Base-by-base conservation (phyloP, 768 basidiomycete species). In the Steccherinum ochraceum region DNA sequence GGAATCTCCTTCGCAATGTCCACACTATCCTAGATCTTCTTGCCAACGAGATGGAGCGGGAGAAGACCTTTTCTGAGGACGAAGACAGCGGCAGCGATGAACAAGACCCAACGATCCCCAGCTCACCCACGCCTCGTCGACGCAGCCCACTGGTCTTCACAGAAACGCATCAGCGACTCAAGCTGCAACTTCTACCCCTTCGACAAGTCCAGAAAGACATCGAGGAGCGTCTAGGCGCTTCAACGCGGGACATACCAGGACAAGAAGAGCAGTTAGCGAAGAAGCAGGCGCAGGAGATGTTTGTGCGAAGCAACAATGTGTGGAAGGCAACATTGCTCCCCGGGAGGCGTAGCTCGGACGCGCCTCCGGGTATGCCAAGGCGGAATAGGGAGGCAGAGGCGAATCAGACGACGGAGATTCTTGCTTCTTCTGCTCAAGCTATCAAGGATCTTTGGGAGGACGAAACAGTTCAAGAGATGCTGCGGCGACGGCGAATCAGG, bases 1-100 rank as follows among this genome's bases (percentile, higher is more conserved):
- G 90, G 58, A 91, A 91, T 63, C 79, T 91, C 64, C 75, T 89
- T 48, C 81, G 85, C 60, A 88, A 86, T 54, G 75, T 87, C 58
- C 79, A 84, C 54, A 68, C 71, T 24, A 78, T 86, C 42, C 71
- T 88, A 19, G 77, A 84, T 45, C 68, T 77, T 39, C 69, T 86
- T 40, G 60, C 67, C 13, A 74, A 73, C 26, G 83, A 85, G 56
- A 81, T 56, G 55, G 40, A 35, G 5, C 5, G 18, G 10, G 40
- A 35, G 5, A 23, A 18, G 41, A 4, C 51, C 1, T 27, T 44
- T 12, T 20, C 51, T 2, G 21, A 24, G 16, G 25, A 46, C 24
- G 47, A 51, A 19, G 41, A 43, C 25, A 45, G 39, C 48, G 20
- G 24, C 46, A 44, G 45, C 30, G 40, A 44, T 44, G 52, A 53